A percentile compares a stretch with the other conserved stretches of the same genome.
phyloP scores from a whole-genome alignment of 164 flowering plant genomes.

The Piper longum region DNA sequence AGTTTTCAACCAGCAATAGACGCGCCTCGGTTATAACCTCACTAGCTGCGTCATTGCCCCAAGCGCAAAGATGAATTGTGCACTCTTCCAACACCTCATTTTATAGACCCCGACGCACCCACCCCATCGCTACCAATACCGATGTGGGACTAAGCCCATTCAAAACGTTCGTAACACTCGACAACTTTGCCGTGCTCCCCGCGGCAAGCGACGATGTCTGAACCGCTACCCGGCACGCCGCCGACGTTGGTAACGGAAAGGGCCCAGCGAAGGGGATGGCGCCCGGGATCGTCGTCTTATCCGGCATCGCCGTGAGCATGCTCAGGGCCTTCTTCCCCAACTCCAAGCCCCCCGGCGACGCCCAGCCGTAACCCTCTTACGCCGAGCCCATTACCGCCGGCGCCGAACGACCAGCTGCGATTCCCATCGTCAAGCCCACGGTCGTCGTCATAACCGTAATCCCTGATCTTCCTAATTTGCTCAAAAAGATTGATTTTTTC shows the following conservation, averaged over 20 bases:
- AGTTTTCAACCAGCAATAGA: slow-evolving; percentile 18
- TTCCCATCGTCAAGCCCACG: background rate
- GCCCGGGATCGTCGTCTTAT: slow-evolving; percentile 30
- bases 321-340: slow-evolving; percentile 29
- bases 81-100: no score
- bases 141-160: no score
- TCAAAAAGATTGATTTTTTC: background rate
- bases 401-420: background rate
- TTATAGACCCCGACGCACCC: no score
- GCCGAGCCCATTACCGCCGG: slow-evolving; percentile 1
- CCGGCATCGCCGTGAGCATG: slow-evolving; percentile 39
- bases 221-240: slow-evolving; percentile 6
- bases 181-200: background rate
- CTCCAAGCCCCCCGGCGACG: slow-evolving; percentile 1
- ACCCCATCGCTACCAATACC: no score
- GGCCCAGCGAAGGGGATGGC: slow-evolving; percentile 21
- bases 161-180: no score
- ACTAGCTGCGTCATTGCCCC: background rate
- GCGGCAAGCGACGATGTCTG: slow-evolving; percentile 2
- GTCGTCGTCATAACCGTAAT: background rate
- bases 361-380: background rate
- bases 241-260: background rate
- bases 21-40: slow-evolving; percentile 12
- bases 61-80: background rate
- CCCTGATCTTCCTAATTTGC: background rate